Evolutionary conservation across 2,329 filamentous ascomycete species (phyloP).

Genomic region (Blastomyces parvus): DNA sequence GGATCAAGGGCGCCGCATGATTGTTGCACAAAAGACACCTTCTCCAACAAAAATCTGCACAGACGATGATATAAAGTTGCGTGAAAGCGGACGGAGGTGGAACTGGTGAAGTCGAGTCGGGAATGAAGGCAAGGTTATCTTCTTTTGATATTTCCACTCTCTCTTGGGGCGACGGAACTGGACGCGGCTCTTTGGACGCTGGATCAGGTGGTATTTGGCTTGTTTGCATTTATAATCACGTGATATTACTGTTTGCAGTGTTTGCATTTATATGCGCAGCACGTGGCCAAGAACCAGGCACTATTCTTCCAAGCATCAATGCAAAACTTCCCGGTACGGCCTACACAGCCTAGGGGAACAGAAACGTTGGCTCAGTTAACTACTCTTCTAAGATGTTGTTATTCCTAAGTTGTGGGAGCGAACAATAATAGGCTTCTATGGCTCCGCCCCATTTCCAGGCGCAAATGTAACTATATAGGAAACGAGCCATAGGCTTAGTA

Average conservation of each 20-base stretch:
- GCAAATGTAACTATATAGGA: too few relatives aligned
- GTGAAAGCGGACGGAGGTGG: neutral
- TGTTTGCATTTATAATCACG: neutral
- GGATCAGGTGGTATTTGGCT: neutral
- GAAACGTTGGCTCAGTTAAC: too few relatives aligned
- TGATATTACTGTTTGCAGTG: neutral
- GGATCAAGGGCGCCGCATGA: neutral
- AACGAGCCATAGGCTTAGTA: too few relatives aligned
- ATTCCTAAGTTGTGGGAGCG: too few relatives aligned
- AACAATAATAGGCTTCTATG: too few relatives aligned
- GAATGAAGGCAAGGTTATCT: neutral
- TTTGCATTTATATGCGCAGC: too few relatives aligned
- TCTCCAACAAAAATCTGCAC: neutral
- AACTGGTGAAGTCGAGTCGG: neutral
- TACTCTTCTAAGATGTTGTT: too few relatives aligned
- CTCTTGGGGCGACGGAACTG: neutral
- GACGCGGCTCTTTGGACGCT: neutral
- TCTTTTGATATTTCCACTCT: neutral
- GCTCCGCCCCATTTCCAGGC: too few relatives aligned
- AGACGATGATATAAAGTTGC: neutral
- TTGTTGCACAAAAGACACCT: neutral
- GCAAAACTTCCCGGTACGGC: too few relatives aligned
- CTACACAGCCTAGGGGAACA: too few relatives aligned
- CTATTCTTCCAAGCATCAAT: too few relatives aligned
- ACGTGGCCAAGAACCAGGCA: too few relatives aligned